These are phyloP conservation scores for Epichloe bromicola DNA, from an alignment of 2,329 filamentous ascomycete species.

Conservation along the genomic window DNA sequence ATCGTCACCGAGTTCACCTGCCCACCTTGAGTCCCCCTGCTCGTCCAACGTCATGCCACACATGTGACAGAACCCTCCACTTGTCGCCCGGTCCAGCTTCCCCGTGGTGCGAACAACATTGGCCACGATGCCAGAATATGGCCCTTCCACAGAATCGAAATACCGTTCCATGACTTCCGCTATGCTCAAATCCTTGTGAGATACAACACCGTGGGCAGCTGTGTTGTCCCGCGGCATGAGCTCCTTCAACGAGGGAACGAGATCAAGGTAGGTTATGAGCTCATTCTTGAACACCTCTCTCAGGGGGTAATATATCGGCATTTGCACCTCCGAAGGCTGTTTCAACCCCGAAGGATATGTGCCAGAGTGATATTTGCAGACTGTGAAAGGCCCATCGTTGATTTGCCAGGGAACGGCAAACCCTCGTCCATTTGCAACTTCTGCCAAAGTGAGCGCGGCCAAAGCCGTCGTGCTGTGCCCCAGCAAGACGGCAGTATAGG, in stretches of 20 bases:
- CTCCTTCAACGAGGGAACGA: conserved; percentile 38
- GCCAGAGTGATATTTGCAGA: conserved; percentile 17
- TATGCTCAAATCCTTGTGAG: conserved; percentile 70
- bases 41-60: conserved; percentile 57
- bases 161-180: conserved; percentile 84
- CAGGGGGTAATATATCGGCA: conserved; percentile 55
- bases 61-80: conserved; percentile 42
- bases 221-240: conserved; percentile 29
- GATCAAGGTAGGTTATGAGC: conserved; percentile 50
- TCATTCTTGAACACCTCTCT: conserved; percentile 79
- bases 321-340: conserved; percentile 14
- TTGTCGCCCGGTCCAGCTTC: conserved; percentile 49
- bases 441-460: conserved; percentile 71
- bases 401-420: conserved; percentile 72
- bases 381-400: conserved; percentile 50
- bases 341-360: conserved; percentile 9
- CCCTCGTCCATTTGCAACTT: conserved; percentile 84
- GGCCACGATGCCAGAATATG: conserved; percentile 81
- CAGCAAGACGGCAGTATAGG: conserved; percentile 62
- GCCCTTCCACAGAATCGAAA: conserved; percentile 66
- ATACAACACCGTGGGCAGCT: conserved; percentile 32
- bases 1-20: conserved; percentile 43
- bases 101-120: conserved; percentile 91
- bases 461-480: conserved; percentile 80
- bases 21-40: conserved; percentile 47